Evolutionary conservation across 2,329 filamentous ascomycete genomes (phyloP), one percentile per base, ranked within the genome.

Genomic region (Pseudocercospora musae): DNA sequence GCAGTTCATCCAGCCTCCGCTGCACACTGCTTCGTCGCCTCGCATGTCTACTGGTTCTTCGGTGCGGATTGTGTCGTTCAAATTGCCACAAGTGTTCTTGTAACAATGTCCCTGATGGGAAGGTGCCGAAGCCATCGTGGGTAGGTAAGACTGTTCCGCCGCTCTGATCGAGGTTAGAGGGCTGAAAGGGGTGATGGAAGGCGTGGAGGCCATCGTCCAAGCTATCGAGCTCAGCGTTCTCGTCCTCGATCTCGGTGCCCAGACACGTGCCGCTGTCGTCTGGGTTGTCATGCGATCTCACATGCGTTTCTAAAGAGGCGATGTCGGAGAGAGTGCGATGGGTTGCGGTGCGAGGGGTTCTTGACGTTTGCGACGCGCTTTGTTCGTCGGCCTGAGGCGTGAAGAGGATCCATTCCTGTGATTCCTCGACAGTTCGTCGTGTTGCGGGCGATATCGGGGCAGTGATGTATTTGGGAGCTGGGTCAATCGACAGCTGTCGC

Each of bases 391-490:
- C 74, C n/a, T 72, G 71, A 0, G 80, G 80, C 7, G 92, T 91
- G 81, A 99, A 99, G 67, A 99, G 86, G 59, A 98, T 89, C 95
- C 95, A 99, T 84, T 96, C 94, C 77, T 95, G 89, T 11, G 91
- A 89, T 68, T 93, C 89, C 64, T 90, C 87, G 63, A 87, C 78
- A 48, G 78, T 73, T 20, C 80, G 77, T 67, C 80, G 78, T 53
- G 72, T 74, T 55, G 76, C 76, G 37, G 77, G 74, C 52, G 79
- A 76, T 29, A 62, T 57, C 7, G 68, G 66, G 42, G 62, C 64
- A 29, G 64, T 62, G 6, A 46, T 44, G 18, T 61, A 60, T 25
- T 64, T 63, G 15, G 67, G 60, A 1, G 57, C 18, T 20, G 60
- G 52, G 49, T 64, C 60, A 31, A 66, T 56, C 21, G 67, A 66